phyloP scores from a whole-genome alignment of 768 basidiomycete species.

The Lactarius evosmus region DNA sequence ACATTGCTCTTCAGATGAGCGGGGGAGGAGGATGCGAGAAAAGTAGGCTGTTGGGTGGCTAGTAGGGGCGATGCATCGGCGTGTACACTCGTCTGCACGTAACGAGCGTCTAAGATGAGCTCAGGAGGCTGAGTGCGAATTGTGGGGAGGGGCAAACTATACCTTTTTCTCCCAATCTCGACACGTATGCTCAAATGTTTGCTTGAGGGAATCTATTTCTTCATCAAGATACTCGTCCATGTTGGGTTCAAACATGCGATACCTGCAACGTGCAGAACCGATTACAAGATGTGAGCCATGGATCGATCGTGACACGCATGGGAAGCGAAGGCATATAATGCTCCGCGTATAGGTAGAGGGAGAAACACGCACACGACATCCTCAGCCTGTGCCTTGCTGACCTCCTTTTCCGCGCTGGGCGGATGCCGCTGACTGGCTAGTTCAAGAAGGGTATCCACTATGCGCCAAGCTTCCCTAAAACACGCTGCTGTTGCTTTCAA shows the following conservation, averaged over 20 bases:
- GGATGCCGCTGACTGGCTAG: constrained; percentile 39
- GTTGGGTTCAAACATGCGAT: constrained; percentile 91
- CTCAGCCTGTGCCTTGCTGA: constrained; percentile 59
- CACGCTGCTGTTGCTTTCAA: constrained; percentile 86
- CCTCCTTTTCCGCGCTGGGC: constrained; percentile 35
- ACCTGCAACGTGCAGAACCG: constrained; percentile 44
- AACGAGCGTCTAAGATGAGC: constrained; percentile 50
- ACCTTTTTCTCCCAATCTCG: constrained; percentile 80
- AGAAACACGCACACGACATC: constrained; percentile 69
- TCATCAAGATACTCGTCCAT: constrained; percentile 99
- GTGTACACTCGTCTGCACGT: constrained; percentile 18
- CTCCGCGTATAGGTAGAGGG: constrained; percentile 4
- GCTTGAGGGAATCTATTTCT: constrained; percentile 81
- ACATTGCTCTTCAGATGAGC: constrained; percentile 91
- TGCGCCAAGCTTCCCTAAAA: constrained; percentile 83
- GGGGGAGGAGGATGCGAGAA: constrained; percentile 47
- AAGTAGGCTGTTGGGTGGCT: constrained; percentile 19
- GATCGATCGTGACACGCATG: constrained; percentile 12
- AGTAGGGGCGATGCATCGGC: constrained; percentile 12
- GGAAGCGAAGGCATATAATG: constrained; percentile 6
- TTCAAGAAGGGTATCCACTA: constrained; percentile 72
- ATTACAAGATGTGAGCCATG: not conserved
- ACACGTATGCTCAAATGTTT: constrained; percentile 68
- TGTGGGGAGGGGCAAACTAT: constrained; percentile 37
- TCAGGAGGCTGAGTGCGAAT: constrained; percentile 53